Evolutionary conservation across 2,329 filamentous ascomycete genomes (phyloP), one percentile per base, ranked within the genome.

Genomic region (Fusarium nelsonii): DNA sequence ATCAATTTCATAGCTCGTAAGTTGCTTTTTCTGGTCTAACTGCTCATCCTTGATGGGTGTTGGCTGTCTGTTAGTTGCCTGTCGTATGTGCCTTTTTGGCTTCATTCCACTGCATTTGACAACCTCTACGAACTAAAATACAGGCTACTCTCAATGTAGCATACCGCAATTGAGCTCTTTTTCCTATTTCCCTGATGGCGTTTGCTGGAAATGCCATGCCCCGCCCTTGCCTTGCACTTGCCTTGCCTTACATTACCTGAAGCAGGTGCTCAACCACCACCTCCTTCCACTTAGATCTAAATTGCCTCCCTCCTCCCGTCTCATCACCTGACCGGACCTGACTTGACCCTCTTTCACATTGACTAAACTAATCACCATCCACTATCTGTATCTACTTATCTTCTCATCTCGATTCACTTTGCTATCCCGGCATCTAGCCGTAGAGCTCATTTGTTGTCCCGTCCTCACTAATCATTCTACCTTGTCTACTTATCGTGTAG

Each of bases 151-250:
- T 66, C 32, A 50, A 65, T 61, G 16, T 18, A 66, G 50, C 39
- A 62, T 28, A 69, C 65, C 50, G 54, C 26, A 54, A 53, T 65
- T 62, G 30, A 20, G 34, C 41, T 51, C 36, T 45, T 37, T 53
- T 66, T 50, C 20, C 20, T 37, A 7, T 55, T 46, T 40, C 36
- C 44, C 44, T 44, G 36, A 69, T 69, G 61, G 66, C 36, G 69
- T 69, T 66, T 66, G 36, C 50, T 43, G 28, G 50, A 36, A 69
- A 63, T 69, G 46, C 56, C 66, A 69, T 69, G 46, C n/a, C 49
- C 48, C 60, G 23, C 51, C 41, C 48, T 46, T 18, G 14, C 23
- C 18, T 36, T 23, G 16, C 11, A 15, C 28, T 20, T 43, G 30
- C 18, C 20, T 43, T 32, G 32, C 46, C 46, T 37, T 36, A n/a